Evolutionary conservation across 1,284 basidiomycete genomes (phyloP).

Genomic region (Bjerkandera adusta): DNA sequence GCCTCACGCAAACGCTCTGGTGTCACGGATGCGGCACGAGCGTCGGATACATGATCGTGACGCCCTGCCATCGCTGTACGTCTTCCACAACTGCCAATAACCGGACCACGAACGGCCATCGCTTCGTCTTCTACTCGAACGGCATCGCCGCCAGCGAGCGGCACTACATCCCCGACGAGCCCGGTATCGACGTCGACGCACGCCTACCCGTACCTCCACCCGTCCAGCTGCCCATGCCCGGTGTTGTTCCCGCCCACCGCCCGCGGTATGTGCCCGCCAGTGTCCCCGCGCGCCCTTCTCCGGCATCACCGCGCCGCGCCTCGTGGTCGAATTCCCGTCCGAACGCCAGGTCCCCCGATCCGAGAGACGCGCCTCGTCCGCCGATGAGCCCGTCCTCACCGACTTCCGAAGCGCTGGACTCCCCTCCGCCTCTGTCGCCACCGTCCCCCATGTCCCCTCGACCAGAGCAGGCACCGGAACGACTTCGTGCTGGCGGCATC

Average conservation of each 20-base stretch:
- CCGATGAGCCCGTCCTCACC: slow-evolving; percentile 23
- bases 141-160: slow-evolving; percentile 74
- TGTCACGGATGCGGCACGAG: slow-evolving; percentile 79
- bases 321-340: no score
- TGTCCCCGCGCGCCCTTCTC: background rate
- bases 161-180: slow-evolving; percentile 66
- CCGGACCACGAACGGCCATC: slow-evolving; percentile 79
- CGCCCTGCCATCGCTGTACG: slow-evolving; percentile 71
- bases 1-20: slow-evolving; percentile 72
- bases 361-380: background rate
- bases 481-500: slow-evolving; percentile 60
- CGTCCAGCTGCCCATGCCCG: background rate
- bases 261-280: background rate
- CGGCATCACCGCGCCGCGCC: background rate
- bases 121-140: slow-evolving; percentile 84
- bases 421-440: slow-evolving; percentile 20
- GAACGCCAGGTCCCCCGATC: background rate
- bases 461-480: slow-evolving; percentile 15
- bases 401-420: slow-evolving; percentile 15
- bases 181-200: slow-evolving; percentile 51
- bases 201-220: slow-evolving; percentile 27
- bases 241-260: background rate
- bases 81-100: slow-evolving; percentile 63
- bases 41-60: slow-evolving; percentile 78
- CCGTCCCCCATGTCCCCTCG: slow-evolving; percentile 23